These are phyloP conservation scores for Rutstroemia sp. DNA, from an alignment of 2,329 filamentous ascomycete genomes.

Conservation along the genomic window DNA sequence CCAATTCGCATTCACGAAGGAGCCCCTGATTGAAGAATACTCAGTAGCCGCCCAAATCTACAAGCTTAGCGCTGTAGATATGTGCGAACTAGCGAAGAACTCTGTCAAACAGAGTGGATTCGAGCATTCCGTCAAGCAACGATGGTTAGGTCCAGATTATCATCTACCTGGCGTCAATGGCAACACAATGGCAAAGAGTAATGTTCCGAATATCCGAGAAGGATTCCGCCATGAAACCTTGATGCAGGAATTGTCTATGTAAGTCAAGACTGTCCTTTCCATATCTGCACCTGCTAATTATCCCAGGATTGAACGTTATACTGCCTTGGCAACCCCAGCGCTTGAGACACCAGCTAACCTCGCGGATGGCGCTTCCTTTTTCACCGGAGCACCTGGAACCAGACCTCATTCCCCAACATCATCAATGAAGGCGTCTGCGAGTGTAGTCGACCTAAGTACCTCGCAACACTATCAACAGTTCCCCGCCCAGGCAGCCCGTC, in stretches of 20 bases:
- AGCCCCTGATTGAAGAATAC: slow-evolving; percentile 96
- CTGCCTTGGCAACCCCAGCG: slow-evolving; percentile 16
- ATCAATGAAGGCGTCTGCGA: slow-evolving; percentile 26
- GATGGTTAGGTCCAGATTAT: slow-evolving; percentile 81
- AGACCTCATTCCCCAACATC: slow-evolving; percentile 27
- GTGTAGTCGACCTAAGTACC: slow-evolving; percentile 2
- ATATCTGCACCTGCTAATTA: slow-evolving; percentile 9
- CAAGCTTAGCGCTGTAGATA: slow-evolving; percentile 92
- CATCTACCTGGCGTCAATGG: slow-evolving; percentile 71
- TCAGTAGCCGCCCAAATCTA: slow-evolving; percentile 98
- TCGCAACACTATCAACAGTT: slow-evolving; percentile 25
- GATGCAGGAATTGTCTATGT: slow-evolving; percentile 78
- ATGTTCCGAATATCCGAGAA: slow-evolving; percentile 87
- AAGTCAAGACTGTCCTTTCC: slow-evolving; percentile 31
- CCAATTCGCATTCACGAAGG: slow-evolving; percentile 97
- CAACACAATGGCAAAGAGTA: slow-evolving; percentile 92
- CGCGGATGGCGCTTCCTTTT: slow-evolving; percentile 23
- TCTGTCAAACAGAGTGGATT: slow-evolving; percentile 94
- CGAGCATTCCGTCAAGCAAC: slow-evolving; percentile 78
- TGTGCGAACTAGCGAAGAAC: slow-evolving; percentile 97
- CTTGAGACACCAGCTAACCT: slow-evolving; percentile 8
- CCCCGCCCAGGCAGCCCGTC: slow-evolving; percentile 28
- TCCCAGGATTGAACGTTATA: slow-evolving; percentile 31
- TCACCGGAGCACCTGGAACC: slow-evolving; percentile 15
- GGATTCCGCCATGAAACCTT: slow-evolving; percentile 85